Evolutionary conservation across 768 basidiomycete genomes (phyloP), one percentile per base, ranked within the genome.

Genomic region (Agrocybe chaxingu): DNA sequence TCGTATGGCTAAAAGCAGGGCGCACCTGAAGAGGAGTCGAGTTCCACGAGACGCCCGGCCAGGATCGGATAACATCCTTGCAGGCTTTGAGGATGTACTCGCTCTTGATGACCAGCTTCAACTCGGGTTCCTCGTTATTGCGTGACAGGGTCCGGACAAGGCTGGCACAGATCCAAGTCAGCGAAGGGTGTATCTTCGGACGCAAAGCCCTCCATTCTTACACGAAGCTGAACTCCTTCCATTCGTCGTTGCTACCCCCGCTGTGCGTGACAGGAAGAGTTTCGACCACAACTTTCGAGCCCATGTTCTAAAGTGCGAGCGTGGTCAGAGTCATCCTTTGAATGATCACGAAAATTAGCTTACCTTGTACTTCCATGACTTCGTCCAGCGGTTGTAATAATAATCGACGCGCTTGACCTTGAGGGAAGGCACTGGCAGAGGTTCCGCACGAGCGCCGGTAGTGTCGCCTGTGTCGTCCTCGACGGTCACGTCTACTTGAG

Each of bases 11-110:
- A 29, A 8, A 37, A 11, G n/a, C 5, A 33, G 24, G 29, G 39
- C 50, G 4, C 57, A 81, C 82, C 65, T 80, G 76, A 8, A 84
- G 69, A 6, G 81, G 80, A 29, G 80, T 76, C 4, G 76, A 61
- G 31, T 79, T 77, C 82, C 84, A 85, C 7, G 82, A 83, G 19
- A 83, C 67, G 11, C 82, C 82, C 24, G 78, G 79, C 73, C 79
- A 80, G 4, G 73, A 69, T 47, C 75, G 69, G 51, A 85, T 77
- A 13, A 84, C 77, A 36, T 80, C 78, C 54, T 79, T 75, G 56
- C 80, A 81, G 1, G 78, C 78, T 55, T 79, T 75, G 18, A 79
- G 63, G 49, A 85, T 73, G 55, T 79, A 79, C 24, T 69, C 71
- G 57, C 81, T 84, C 68, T 83, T 82, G 63, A 85, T 62, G 42